Base-by-base conservation (phyloP, 2,329 filamentous ascomycete species). In the Colletotrichum karsti region DNA sequence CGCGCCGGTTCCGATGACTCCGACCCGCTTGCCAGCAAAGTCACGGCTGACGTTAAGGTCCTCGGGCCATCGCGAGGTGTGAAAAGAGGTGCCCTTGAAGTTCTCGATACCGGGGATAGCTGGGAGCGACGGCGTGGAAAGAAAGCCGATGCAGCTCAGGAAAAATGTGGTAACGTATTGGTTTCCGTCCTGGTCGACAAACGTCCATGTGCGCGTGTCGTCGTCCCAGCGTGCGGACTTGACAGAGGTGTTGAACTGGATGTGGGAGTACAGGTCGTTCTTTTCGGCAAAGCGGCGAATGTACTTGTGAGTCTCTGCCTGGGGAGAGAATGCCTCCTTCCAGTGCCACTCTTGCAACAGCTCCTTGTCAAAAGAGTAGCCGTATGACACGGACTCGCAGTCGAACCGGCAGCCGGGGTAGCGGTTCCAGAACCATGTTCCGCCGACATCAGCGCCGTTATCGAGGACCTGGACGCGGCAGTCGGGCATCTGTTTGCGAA, bases 331-430 rank as follows among this genome's bases (percentile, higher is more conserved):
- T 18, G 48, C 48, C 37, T 62, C 59, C 37, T 44, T 62, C 59
- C 59, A 62, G 10, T 62, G 48, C 59, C 59, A 62, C 50, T 62
- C 59, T 22, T 62, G 24, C 37, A 62, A 44, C 18, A 62, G 48
- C 6, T 44, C 59, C 26, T 62, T 55, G 20, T 55, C 48, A 37
- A 62, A 62, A 13, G 59, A 62, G 28, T 44, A 62, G 15, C 48
- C 39, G 28, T 62, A 62, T 10, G 59, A 62, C 24, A 55, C 48
- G 7, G 48, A 55, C 59, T 62, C 59, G 50, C 88, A 77, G 72
- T 91, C 89, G 72, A 88, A 91, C 69, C 80, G 79, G 10, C 84
- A 73, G 1, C 83, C 84, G 0, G 84, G 84, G 59, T 85, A 87
- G 0, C 83, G 76, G 66, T 86, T 85, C 81, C 84, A 86, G 64